Percentiles rank a stretch among this genome's conserved stretches.
phyloP scores from a whole-genome alignment of 257 asterid genomes.

The Verbena officinalis region DNA sequence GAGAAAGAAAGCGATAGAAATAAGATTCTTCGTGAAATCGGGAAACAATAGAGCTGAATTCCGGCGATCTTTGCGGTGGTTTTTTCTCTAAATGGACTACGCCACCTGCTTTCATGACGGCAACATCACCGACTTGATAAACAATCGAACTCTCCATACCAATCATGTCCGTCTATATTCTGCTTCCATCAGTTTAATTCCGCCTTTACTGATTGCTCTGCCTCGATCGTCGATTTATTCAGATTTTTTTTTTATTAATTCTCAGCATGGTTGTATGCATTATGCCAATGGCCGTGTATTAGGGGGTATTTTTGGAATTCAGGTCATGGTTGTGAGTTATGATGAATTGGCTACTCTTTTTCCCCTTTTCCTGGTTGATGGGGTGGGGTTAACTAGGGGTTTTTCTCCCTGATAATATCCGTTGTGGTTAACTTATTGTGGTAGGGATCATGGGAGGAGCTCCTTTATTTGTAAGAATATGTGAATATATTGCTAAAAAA shows the following conservation, averaged over 20 bases:
- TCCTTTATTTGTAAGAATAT: too few relatives aligned
- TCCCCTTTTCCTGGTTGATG: background rate
- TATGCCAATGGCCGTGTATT: constrained; percentile 17
- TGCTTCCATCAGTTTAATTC: constrained; percentile 12
- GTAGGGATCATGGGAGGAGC: too few relatives aligned
- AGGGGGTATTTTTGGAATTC: too few relatives aligned
- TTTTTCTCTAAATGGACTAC: constrained; percentile 33
- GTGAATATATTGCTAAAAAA: too few relatives aligned
- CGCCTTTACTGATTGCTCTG: background rate
- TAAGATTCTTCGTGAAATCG: constrained; percentile 1
- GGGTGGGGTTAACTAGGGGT: background rate
- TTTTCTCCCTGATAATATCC: background rate
- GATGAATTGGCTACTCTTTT: background rate
- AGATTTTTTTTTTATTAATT: background rate
- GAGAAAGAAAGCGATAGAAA: background rate
- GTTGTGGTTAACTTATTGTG: background rate
- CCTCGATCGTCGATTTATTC: background rate
- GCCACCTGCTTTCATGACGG: constrained; percentile 73
- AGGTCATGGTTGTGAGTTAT: background rate
- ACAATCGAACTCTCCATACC: constrained; percentile 46
- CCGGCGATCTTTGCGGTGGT: constrained; percentile 27
- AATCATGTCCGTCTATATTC: constrained; percentile 23
- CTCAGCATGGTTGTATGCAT: constrained; percentile 8
- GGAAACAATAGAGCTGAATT: background rate
- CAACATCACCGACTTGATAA: constrained; percentile 76